A percentile compares a stretch with the other conserved stretches of the same genome.
Conservation (phyloP, 805 yeast genomes). For the Hagleromyces aurorensis region DNA sequence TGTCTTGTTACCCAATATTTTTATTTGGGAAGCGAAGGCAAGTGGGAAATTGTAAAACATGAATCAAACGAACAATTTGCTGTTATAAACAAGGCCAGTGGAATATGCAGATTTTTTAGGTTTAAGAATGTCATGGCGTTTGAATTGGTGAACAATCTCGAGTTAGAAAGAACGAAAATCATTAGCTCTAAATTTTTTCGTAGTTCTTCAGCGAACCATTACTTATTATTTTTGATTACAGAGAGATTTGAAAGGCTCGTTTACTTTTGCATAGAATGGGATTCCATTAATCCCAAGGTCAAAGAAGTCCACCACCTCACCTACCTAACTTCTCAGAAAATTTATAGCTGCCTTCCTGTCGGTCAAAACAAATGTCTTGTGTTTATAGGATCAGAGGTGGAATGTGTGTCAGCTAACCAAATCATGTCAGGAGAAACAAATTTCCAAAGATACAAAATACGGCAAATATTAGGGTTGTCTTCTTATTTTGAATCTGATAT, state of each 20-base stretch:
- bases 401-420: conserved; percentile 23
- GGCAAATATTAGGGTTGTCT: conserved; percentile 12
- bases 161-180: conserved; percentile 14
- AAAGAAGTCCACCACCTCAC: conserved; percentile 25
- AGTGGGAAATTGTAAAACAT: conserved; percentile 16
- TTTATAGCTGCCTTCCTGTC: conserved; percentile 16
- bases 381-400: conserved; percentile 9
- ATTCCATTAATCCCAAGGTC: conserved; percentile 7
- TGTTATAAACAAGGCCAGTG: conserved; percentile 8
- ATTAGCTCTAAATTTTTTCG: conserved; percentile 15
- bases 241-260: conserved; percentile 15
- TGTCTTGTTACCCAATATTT: conserved; percentile 17
- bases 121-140: conserved; percentile 12
- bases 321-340: conserved; percentile 12
- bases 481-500: conserved; percentile 17
- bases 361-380: conserved; percentile 13
- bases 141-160: conserved; percentile 17
- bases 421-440: conserved; percentile 26
- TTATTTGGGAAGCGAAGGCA: conserved; percentile 11
- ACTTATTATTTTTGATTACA: conserved; percentile 17
- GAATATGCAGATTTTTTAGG: conserved; percentile 19
- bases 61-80: conserved; percentile 12
- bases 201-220: conserved; percentile 7
- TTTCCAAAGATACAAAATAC: conserved; percentile 7
- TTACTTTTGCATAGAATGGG: conserved; percentile 26